Evolutionary conservation across 805 yeast genomes (phyloP).

Genomic region (Candida nitratophila): DNA sequence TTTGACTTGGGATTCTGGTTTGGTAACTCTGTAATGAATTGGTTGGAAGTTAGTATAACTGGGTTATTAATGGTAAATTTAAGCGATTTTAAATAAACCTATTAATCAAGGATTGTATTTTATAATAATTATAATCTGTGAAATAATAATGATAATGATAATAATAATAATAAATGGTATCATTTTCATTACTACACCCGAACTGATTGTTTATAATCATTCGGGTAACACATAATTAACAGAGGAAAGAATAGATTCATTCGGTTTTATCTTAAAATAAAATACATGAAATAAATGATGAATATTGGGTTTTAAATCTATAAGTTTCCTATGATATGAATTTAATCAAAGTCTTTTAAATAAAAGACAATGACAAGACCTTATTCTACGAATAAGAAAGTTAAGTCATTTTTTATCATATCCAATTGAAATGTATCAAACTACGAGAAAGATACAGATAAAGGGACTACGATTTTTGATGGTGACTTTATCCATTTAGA

Average conservation of each 20-base stretch:
- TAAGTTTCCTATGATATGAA: conserved; percentile 27
- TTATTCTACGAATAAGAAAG: conserved; percentile 11
- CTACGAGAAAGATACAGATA: background rate
- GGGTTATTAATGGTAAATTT: no score
- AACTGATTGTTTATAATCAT: background rate
- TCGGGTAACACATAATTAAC: background rate
- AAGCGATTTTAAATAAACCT: background rate
- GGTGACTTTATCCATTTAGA: conserved; percentile 19
- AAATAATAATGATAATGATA: background rate
- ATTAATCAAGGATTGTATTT: no score
- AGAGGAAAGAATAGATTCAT: conserved; percentile 3
- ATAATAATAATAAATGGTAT: background rate
- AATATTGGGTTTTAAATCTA: conserved; percentile 6
- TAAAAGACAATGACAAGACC: conserved; percentile 20
- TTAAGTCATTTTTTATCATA: conserved; percentile 15
- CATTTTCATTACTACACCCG: background rate
- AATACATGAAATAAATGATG: conserved; percentile 1
- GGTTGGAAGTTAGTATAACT: conserved; percentile 6
- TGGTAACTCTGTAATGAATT: conserved; percentile 36
- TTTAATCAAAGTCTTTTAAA: conserved; percentile 19
- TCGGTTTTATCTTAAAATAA: background rate
- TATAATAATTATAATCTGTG: no score
- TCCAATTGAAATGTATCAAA: conserved; percentile 7
- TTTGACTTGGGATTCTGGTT: conserved; percentile 84
- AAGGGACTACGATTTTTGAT: conserved; percentile 19